These are phyloP conservation scores for Pholiota conissans DNA, from an alignment of 768 basidiomycete species.

Conservation along the genomic window DNA sequence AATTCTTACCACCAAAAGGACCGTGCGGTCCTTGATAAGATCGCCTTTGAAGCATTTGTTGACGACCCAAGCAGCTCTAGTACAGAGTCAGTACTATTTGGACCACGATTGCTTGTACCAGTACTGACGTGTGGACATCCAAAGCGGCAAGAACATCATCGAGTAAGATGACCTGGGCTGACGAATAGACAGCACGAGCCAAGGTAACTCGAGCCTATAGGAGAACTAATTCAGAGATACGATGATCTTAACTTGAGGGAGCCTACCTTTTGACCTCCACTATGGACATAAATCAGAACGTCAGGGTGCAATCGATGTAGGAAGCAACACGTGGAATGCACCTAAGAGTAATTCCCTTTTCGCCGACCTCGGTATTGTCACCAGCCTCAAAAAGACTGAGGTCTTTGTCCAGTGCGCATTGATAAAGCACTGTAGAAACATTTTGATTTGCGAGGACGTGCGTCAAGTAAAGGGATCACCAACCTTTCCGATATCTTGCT, in stretches of 20 bases:
- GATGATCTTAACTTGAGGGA: no score
- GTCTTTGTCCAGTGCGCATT: slow-evolving; percentile 3
- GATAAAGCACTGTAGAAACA: neutral
- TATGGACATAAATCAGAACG: neutral
- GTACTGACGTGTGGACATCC: slow-evolving; percentile 35
- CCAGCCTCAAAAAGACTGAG: slow-evolving; percentile 1
- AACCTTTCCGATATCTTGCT: slow-evolving; percentile 2
- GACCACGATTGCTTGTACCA: neutral
- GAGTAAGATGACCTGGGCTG: slow-evolving; percentile 59
- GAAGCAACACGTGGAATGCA: neutral
- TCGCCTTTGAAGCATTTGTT: slow-evolving; percentile 74
- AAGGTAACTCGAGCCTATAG: slow-evolving; percentile 43
- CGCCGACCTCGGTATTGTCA: slow-evolving; percentile 6
- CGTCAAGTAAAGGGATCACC: neutral
- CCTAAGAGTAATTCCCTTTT: slow-evolving; percentile 5
- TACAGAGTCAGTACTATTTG: slow-evolving; percentile 30
- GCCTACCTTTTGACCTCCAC: neutral
- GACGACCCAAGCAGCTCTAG: slow-evolving; percentile 66
- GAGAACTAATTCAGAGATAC: no score
- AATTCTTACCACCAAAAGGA: slow-evolving; percentile 54
- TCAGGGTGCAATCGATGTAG: neutral
- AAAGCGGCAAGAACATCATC: slow-evolving; percentile 73
- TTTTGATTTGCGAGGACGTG: neutral
- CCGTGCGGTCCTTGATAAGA: slow-evolving; percentile 69
- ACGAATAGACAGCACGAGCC: slow-evolving; percentile 45